Evolutionary conservation across 2,329 filamentous ascomycete genomes (phyloP).

Genomic region (Alternaria panax): DNA sequence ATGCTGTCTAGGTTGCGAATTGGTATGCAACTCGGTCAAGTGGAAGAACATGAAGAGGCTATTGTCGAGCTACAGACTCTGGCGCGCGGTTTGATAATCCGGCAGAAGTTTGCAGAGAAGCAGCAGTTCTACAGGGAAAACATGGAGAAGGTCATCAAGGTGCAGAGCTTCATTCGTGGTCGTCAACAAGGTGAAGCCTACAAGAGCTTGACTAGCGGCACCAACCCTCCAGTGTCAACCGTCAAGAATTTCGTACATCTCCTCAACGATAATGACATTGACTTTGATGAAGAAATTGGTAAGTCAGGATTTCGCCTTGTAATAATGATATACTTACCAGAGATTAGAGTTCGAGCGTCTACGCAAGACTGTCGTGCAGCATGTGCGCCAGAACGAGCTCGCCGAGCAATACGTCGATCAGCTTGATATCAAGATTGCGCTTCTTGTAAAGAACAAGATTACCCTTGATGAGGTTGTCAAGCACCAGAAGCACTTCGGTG

Average conservation of each 20-base stretch:
- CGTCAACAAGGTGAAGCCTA: conserved; percentile 98
- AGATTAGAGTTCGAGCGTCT: conserved; percentile 83
- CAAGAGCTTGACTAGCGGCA: conserved; percentile 93
- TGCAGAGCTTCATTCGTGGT: conserved; percentile 93
- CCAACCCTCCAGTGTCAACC: conserved; percentile 94
- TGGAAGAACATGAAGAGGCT: conserved; percentile 83
- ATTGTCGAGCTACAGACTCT: conserved; percentile 78
- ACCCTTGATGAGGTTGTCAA: conserved; percentile 96
- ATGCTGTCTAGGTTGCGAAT: conserved; percentile 79
- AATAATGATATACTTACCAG: conserved; percentile 23
- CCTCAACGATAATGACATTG: conserved; percentile 96
- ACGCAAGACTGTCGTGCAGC: conserved; percentile 94
- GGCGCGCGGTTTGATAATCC: conserved; percentile 75
- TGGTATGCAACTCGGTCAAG: conserved; percentile 74
- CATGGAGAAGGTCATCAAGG: conserved; percentile 98
- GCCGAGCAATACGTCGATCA: conserved; percentile 98
- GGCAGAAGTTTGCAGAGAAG: conserved; percentile 81
- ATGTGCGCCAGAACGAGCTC: conserved; percentile 96
- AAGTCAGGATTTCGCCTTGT: conserved; percentile 16
- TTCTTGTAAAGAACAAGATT: conserved; percentile 99
- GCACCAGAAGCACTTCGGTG: conserved; percentile 95
- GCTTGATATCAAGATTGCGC: conserved; percentile 97
- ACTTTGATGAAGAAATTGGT: conserved; percentile 94
- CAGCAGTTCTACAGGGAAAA: conserved; percentile 90
- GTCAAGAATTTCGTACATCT: conserved; percentile 98